phyloP scores from a whole-genome alignment of 2,329 filamentous ascomycete species.

The Sarocladium kiliense region DNA sequence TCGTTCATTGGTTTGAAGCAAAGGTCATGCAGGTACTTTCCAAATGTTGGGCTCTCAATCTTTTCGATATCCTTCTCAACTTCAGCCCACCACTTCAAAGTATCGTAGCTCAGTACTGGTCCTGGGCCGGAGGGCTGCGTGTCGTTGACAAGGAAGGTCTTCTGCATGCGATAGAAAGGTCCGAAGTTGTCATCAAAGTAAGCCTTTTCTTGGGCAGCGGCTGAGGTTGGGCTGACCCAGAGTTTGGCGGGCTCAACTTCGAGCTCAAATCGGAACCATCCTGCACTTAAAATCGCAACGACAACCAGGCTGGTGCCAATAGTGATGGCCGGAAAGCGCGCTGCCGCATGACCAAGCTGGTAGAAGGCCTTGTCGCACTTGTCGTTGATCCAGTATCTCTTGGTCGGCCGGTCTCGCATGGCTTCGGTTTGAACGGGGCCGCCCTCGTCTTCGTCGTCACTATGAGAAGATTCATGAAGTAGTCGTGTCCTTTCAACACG shows the following conservation, averaged over 20 bases:
- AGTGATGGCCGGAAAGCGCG: slow-evolving; percentile 78
- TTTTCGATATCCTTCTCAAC: slow-evolving; percentile 73
- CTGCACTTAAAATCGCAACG: slow-evolving; percentile 74
- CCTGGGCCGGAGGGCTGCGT: slow-evolving; percentile 57
- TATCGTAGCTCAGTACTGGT: slow-evolving; percentile 84
- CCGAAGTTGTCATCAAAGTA: slow-evolving; percentile 95
- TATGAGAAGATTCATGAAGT: slow-evolving; percentile 75
- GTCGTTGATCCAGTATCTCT: slow-evolving; percentile 78
- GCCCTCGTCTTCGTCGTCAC: slow-evolving; percentile 91
- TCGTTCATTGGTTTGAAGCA: slow-evolving; percentile 91
- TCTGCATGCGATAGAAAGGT: slow-evolving; percentile 91
- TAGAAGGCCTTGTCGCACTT: slow-evolving; percentile 77
- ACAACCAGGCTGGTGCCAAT: slow-evolving; percentile 71
- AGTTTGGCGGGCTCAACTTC: slow-evolving; percentile 86
- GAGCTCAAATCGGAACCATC: slow-evolving; percentile 84
- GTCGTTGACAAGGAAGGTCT: slow-evolving; percentile 91
- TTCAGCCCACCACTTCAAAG: slow-evolving; percentile 87
- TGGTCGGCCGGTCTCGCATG: slow-evolving; percentile 73
- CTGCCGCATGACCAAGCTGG: slow-evolving; percentile 72
- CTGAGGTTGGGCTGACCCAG: slow-evolving; percentile 94
- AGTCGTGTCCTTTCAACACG: slow-evolving; percentile 81
- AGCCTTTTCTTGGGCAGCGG: slow-evolving; percentile 84
- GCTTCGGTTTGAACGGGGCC: slow-evolving; percentile 69
- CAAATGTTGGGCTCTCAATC: slow-evolving; percentile 64
- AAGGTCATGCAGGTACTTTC: slow-evolving; percentile 71